These are phyloP conservation scores for Talaromyces marneffei DNA, from an alignment of 2,329 filamentous ascomycete genomes.

Conservation along the genomic window DNA sequence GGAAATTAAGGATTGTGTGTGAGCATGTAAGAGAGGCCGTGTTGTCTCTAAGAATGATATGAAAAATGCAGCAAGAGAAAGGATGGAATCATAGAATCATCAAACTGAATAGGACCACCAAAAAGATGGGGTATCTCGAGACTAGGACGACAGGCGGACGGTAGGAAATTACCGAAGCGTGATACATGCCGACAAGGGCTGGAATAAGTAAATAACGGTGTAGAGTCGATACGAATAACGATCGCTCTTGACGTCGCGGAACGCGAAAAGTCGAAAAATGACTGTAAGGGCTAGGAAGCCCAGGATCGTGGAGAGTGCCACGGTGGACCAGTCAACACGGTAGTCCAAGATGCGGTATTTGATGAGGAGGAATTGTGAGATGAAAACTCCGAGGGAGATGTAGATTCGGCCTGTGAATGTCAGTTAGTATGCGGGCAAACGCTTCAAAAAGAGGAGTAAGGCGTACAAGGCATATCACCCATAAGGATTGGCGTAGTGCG, in stretches of 20 bases:
- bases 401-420: constrained; percentile 11
- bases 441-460: not conserved
- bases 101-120: not conserved
- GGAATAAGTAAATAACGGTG: constrained; percentile 12
- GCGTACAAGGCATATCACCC: constrained; percentile 14
- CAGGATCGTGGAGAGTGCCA: constrained; percentile 1
- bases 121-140: not conserved
- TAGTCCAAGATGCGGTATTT: constrained; percentile 12
- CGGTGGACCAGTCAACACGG: constrained; percentile 11
- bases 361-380: constrained; percentile 12
- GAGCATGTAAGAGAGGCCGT: not conserved
- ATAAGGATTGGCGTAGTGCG: constrained; percentile 10
- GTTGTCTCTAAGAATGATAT: not conserved
- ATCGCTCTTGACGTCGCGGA: constrained; percentile 13
- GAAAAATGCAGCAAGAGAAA: not conserved
- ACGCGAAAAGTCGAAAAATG: constrained; percentile 13
- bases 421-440: not conserved
- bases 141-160: not conserved
- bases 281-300: not conserved
- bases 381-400: constrained; percentile 11
- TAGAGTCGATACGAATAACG: constrained; percentile 12
- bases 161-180: constrained; percentile 5
- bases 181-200: constrained; percentile 14
- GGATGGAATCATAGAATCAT: not conserved
- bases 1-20: not conserved